Evolutionary conservation across 2,329 filamentous ascomycete genomes (phyloP).

Genomic region (Taxawa tesnikishii): DNA sequence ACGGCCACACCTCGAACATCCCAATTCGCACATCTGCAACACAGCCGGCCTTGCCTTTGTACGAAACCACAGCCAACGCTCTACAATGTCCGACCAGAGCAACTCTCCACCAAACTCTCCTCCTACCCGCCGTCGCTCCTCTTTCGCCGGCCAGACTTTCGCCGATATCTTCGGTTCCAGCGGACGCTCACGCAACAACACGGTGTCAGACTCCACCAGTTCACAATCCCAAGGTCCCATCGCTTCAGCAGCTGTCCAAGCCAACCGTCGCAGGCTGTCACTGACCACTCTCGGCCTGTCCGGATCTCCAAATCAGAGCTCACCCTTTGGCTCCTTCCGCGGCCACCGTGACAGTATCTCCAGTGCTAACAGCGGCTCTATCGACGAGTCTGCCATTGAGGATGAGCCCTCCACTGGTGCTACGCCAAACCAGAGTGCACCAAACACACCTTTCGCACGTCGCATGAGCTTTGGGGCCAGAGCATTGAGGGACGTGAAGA

Average conservation of each 20-base stretch:
- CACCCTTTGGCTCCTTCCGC: slow-evolving; percentile 29
- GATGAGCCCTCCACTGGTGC: slow-evolving; percentile 39
- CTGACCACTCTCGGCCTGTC: slow-evolving; percentile 36
- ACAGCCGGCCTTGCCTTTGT: too few species aligned
- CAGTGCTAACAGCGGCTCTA: slow-evolving; percentile 26
- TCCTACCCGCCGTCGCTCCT: slow-evolving; percentile 30
- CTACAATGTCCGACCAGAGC: slow-evolving; percentile 23
- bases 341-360: slow-evolving; percentile 30
- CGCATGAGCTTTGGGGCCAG: slow-evolving; percentile 84
- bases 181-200: slow-evolving; percentile 11
- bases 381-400: slow-evolving; percentile 37
- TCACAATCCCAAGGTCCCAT: slow-evolving; percentile 24
- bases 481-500: slow-evolving; percentile 60
- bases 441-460: slow-evolving; percentile 64
- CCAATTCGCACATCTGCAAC: too few species aligned
- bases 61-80: too few species aligned
- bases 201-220: too few species aligned
- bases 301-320: slow-evolving; percentile 28
- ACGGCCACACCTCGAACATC: too few species aligned
- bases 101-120: slow-evolving; percentile 24
- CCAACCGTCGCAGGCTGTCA: slow-evolving; percentile 36
- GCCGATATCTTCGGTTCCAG: slow-evolving; percentile 34
- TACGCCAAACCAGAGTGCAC: slow-evolving; percentile 39
- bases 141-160: slow-evolving; percentile 35
- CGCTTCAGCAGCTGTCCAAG: slow-evolving; percentile 35